phyloP scores from a whole-genome alignment of 73 alveolate genomes.

The Tetrahymena borealis region DNA sequence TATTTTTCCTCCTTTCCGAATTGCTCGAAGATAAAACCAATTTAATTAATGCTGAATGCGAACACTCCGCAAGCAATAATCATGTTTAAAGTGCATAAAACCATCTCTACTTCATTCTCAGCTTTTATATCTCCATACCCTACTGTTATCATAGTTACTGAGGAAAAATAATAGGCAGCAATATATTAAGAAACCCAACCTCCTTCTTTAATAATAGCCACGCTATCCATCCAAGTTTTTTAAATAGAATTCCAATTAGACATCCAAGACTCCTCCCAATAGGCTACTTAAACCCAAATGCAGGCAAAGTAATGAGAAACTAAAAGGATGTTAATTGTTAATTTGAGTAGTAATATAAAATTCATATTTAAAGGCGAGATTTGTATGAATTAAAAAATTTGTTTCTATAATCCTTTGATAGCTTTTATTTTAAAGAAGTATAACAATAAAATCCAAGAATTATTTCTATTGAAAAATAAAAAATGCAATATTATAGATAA shows the following conservation, averaged over 20 bases:
- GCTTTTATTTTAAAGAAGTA: not conserved
- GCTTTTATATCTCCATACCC: constrained; percentile 1
- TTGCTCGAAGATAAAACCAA: not conserved
- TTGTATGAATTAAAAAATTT: constrained; percentile 1
- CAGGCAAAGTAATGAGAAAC: constrained; percentile 31
- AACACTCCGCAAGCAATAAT: not conserved
- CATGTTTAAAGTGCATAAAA: not conserved
- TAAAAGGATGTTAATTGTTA: not conserved
- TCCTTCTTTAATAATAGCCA: not conserved
- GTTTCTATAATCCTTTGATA: not conserved
- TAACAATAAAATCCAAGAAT: not conserved
- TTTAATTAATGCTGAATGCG: not conserved
- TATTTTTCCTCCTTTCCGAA: constrained; percentile 20
- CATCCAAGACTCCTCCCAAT: not conserved
- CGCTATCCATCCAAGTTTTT: not conserved
- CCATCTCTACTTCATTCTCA: constrained; percentile 1
- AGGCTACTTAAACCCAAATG: constrained; percentile 15
- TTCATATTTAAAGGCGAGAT: constrained; percentile 5
- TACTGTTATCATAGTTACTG: not conserved
- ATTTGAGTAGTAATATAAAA: not conserved
- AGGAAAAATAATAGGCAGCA: not conserved
- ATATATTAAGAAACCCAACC: not conserved
- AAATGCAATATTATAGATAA: not conserved
- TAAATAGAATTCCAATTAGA: not conserved
- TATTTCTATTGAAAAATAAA: not conserved